Evolutionary conservation across 2,329 filamentous ascomycete species (phyloP), one percentile per base, ranked within the genome.

Genomic region (Penicillium fuscoglaucum): DNA sequence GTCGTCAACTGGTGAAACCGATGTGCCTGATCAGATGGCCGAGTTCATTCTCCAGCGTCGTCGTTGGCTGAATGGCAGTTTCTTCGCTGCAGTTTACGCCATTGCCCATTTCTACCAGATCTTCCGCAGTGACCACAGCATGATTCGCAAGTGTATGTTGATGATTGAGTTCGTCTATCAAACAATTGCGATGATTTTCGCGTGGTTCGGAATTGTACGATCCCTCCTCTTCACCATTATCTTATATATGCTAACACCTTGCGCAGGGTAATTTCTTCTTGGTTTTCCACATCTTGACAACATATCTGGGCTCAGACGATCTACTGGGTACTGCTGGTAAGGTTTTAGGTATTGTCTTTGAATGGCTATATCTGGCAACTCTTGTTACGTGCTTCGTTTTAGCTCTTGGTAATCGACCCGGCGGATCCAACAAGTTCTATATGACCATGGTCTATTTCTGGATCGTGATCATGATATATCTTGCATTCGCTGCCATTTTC

Each of bases 381-480:
- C 81, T 99, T 47, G 89, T 98, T 52, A 93, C 93, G 13, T 98
- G 95, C 76, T 99, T 99, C 75, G 91, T 99, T 33, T 79, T 99
- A 37, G 90, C 95, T 13, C 85, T 99, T 73, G 95, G 95, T 65
- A 99, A 99, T 76, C 87, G 95, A 53, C 95, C 95, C 8, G 90
- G 96, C 68, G 96, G 96, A 48, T 96, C 92, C 17, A 96, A 95
- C 66, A 91, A 87, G 72, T 89, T 96, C 64, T 99, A 99, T 78
- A 90, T 95, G 82, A 90, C 90, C 51, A 97, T 97, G 90, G 91
- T 97, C n/a, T 89, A 92, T 76, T 99, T 99, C 82, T 99, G 95
- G 96, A 91, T 88, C 44, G 82, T 90, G 61, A 93, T 99, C 72
- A 99, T 99, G 90, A 81, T 91, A 57, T 96, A 97, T 72, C 83